Evolutionary conservation across 192 early-diverging fungal species (phyloP).

Genomic region (Backusella sp.): DNA sequence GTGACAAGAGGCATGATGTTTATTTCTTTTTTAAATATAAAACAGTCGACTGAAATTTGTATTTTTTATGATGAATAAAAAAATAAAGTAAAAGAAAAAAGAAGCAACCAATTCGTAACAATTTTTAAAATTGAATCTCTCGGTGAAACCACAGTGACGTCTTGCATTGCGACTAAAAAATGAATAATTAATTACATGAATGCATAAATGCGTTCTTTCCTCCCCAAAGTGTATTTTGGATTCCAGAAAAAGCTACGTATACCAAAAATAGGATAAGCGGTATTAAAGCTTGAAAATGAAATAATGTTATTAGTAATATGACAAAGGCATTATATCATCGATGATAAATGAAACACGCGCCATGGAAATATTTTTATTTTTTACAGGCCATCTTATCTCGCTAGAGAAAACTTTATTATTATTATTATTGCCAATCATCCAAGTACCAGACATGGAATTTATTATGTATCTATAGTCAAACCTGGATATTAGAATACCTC

Average conservation of each 20-base stretch:
- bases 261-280: neutral
- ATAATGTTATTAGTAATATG: neutral
- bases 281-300: neutral
- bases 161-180: neutral
- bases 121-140: neutral
- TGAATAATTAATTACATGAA: neutral
- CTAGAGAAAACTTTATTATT: no score
- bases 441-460: no score
- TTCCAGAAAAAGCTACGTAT: neutral
- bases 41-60: no score
- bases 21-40: neutral
- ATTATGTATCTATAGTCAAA: no score
- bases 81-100: neutral
- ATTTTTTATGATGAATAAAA: neutral
- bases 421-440: no score
- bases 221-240: neutral
- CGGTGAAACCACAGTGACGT: neutral
- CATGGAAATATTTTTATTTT: neutral
- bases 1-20: slow-evolving; percentile 48
- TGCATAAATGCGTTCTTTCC: neutral
- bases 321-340: neutral
- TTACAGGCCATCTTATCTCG: no score
- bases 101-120: neutral
- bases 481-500: no score
- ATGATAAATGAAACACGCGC: neutral